Evolutionary conservation across 2,329 filamentous ascomycete species (phyloP).

Genomic region (Fusarium nelsonii): DNA sequence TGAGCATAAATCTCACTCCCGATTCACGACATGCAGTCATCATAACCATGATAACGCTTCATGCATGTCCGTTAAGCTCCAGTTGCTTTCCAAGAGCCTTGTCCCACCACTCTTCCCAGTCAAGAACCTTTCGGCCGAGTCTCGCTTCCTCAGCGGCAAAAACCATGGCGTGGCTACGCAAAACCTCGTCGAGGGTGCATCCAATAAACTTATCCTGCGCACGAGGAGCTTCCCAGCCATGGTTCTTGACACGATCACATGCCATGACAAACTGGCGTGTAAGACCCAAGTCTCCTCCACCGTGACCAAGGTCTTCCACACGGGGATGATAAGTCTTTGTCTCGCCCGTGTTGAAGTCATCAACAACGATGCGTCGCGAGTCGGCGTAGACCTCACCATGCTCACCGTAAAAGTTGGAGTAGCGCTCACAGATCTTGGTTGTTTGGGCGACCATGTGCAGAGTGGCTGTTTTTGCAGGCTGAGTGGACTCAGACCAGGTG

Average conservation of each 20-base stretch:
- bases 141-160: conserved; percentile 95
- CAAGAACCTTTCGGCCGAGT: conserved; percentile 74
- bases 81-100: conserved; percentile 47
- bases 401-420: conserved; percentile 87
- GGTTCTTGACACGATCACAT: conserved; percentile 81
- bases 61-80: neutral
- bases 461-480: conserved; percentile 83
- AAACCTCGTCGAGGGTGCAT: conserved; percentile 85
- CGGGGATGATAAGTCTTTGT: conserved; percentile 49
- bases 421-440: conserved; percentile 85
- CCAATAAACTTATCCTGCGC: conserved; percentile 84
- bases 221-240: conserved; percentile 71
- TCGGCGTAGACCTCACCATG: conserved; percentile 89
- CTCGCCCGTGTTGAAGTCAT: conserved; percentile 64
- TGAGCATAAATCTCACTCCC: neutral
- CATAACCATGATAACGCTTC: neutral
- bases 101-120: conserved; percentile 83
- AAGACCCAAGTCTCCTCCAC: conserved; percentile 66
- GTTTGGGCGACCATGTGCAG: conserved; percentile 97
- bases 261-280: conserved; percentile 86
- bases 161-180: conserved; percentile 91
- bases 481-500: conserved; percentile 79
- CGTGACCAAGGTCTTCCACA: conserved; percentile 55
- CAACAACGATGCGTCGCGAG: conserved; percentile 78
- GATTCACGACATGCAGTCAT: neutral